Evolutionary conservation across 192 early-diverging fungal species (phyloP).

Genomic region (Coemansia nantahalensis): DNA sequence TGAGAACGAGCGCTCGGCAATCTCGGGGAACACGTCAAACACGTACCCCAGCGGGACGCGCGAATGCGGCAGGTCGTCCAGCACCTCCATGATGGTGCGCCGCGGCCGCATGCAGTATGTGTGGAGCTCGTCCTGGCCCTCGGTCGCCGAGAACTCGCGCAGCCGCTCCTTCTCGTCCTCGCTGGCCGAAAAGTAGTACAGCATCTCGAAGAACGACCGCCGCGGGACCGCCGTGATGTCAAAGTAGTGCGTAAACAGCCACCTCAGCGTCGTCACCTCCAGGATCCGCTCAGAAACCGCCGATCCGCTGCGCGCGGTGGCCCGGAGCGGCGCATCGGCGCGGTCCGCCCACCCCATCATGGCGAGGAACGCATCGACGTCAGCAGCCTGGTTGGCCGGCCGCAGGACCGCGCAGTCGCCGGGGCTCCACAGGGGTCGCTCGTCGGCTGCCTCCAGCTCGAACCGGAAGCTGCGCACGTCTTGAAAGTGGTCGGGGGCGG

Average conservation of each 20-base stretch:
- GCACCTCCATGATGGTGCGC: slow-evolving; percentile 79
- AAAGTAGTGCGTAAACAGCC: slow-evolving; percentile 71
- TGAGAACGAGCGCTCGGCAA: slow-evolving; percentile 81
- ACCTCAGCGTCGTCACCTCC: slow-evolving; percentile 60
- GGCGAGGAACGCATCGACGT: slow-evolving; percentile 67
- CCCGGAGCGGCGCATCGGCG: slow-evolving; percentile 41
- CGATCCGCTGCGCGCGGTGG: neutral
- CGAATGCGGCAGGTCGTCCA: slow-evolving; percentile 79
- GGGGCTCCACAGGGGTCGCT: slow-evolving; percentile 40
- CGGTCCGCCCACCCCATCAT: slow-evolving; percentile 54
- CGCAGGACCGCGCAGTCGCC: slow-evolving; percentile 79
- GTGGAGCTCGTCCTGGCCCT: slow-evolving; percentile 86
- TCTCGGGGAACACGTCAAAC: slow-evolving; percentile 78
- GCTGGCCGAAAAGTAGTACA: slow-evolving; percentile 73
- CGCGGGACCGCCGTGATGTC: slow-evolving; percentile 85
- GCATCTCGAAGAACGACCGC: slow-evolving; percentile 88
- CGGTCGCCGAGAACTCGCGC: slow-evolving; percentile 70
- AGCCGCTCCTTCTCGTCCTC: slow-evolving; percentile 74
- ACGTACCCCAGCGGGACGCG: slow-evolving; percentile 73
- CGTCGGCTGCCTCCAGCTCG: slow-evolving; percentile 22
- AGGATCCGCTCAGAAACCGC: slow-evolving; percentile 9
- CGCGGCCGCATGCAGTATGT: slow-evolving; percentile 78
- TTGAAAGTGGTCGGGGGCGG: slow-evolving; percentile 79
- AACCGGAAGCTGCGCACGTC: slow-evolving; percentile 86
- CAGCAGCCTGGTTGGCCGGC: slow-evolving; percentile 68